Percentiles rank a stretch among this genome's conserved stretches.
These are phyloP conservation scores for Metschnikowia noctiluminum DNA, from an alignment of 805 yeast genomes.

Conservation along the genomic window DNA sequence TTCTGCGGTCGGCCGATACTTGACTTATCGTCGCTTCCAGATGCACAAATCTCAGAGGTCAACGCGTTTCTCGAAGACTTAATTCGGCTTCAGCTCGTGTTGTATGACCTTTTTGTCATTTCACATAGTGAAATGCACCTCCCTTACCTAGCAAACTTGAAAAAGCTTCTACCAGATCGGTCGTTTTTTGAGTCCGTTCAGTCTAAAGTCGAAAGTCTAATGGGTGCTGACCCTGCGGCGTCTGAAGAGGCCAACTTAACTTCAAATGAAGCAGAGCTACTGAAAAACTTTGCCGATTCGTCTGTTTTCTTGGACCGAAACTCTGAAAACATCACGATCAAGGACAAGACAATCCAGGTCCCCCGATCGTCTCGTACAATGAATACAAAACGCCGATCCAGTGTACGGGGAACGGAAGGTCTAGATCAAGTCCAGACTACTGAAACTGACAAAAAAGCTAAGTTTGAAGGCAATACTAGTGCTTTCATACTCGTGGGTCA, in stretches of 20 bases:
- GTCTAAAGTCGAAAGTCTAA: slow-evolving; percentile 29
- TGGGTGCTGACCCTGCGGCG: neutral
- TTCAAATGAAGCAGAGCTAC: neutral
- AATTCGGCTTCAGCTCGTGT: slow-evolving; percentile 16
- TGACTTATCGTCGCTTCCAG: slow-evolving; percentile 24
- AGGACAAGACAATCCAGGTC: slow-evolving; percentile 13
- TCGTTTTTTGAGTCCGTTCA: slow-evolving; percentile 30
- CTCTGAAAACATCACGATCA: slow-evolving; percentile 14
- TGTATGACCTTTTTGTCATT: slow-evolving; percentile 15
- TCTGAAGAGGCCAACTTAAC: neutral
- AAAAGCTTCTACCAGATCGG: slow-evolving; percentile 21
- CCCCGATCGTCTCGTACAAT: slow-evolving; percentile 18
- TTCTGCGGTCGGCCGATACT: slow-evolving; percentile 30
- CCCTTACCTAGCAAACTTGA: slow-evolving; percentile 19
- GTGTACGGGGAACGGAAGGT: neutral
- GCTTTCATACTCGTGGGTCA: slow-evolving; percentile 7
- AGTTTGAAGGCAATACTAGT: neutral
- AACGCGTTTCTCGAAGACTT: slow-evolving; percentile 25
- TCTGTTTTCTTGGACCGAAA: neutral
- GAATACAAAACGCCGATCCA: slow-evolving; percentile 15
- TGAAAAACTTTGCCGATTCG: neutral
- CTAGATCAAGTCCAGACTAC: neutral
- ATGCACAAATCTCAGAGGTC: slow-evolving; percentile 20
- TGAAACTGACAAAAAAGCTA: neutral
- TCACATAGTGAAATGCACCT: slow-evolving; percentile 11